Evolutionary conservation across 176 grass and related monocot species (phyloP).

Genomic region (Cenchrus americanus): DNA sequence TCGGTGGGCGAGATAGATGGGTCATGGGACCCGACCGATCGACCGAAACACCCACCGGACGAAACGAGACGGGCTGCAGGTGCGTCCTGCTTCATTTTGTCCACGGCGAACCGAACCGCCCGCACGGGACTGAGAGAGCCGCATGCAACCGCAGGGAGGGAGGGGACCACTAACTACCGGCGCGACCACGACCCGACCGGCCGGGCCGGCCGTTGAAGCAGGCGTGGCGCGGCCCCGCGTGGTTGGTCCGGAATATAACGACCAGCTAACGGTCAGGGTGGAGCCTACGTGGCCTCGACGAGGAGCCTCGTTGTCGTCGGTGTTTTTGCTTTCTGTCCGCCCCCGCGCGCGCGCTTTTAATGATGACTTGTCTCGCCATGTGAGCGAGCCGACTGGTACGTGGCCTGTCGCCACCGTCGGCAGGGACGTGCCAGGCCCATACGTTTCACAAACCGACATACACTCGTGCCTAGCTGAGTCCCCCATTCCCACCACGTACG

Average conservation of each 20-base stretch:
- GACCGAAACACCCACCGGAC: not conserved
- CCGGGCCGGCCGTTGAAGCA: not conserved
- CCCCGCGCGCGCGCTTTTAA: not conserved
- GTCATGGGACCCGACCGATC: not conserved
- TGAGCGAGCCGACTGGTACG: not conserved
- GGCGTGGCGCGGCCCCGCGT: not conserved
- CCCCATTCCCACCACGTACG: not conserved
- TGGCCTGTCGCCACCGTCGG: constrained; percentile 3
- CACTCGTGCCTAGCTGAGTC: not conserved
- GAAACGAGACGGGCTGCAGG: not conserved
- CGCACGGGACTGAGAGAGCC: too few relatives aligned
- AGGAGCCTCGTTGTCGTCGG: not conserved
- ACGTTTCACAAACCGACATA: not conserved
- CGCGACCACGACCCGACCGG: not conserved
- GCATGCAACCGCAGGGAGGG: not conserved
- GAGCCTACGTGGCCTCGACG: too few relatives aligned
- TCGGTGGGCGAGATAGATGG: not conserved
- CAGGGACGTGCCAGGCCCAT: not conserved
- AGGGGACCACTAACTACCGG: constrained; percentile 29
- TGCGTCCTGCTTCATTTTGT: not conserved
- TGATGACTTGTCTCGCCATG: not conserved
- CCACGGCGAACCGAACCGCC: not conserved
- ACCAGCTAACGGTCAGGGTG: constrained; percentile 27
- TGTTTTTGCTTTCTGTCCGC: not conserved
- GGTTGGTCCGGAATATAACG: constrained; percentile 30